A percentile compares a stretch with the other conserved stretches of the same genome.
phyloP scores from a whole-genome alignment of 441 rosid genomes.

The Breynia disticha region DNA sequence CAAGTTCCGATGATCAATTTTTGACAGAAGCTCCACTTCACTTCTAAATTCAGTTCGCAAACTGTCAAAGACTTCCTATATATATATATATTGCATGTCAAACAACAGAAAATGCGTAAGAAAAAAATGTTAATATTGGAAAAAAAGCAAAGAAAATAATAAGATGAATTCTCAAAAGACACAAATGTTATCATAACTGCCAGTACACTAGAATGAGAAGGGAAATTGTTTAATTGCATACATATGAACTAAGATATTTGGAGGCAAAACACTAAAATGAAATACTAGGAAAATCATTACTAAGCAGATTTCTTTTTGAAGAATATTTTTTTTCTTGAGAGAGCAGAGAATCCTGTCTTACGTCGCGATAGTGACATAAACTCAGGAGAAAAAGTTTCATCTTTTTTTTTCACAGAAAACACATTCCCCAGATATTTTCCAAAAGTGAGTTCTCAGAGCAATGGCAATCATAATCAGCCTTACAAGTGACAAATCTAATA shows the following conservation, averaged over 20 bases:
- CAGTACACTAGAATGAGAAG: neutral
- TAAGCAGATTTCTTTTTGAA: too few species aligned
- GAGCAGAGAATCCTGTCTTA: too few species aligned
- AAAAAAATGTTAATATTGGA: constrained; percentile 9
- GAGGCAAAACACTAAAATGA: too few species aligned
- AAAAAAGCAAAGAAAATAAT: constrained; percentile 4
- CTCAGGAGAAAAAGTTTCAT: neutral
- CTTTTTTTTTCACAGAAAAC: neutral
- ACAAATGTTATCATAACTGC: neutral
- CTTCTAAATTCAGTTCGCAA: constrained; percentile 72
- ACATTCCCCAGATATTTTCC: neutral
- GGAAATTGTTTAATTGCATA: neutral
- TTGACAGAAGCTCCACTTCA: constrained; percentile 86
- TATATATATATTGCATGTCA: constrained; percentile 16
- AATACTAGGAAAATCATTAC: too few species aligned
- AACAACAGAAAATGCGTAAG: constrained; percentile 6
- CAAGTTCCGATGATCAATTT: constrained; percentile 80
- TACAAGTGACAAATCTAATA: too few species aligned
- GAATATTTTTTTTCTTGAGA: too few species aligned
- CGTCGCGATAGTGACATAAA: too few species aligned
- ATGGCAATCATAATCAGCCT: neutral
- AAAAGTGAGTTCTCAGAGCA: neutral
- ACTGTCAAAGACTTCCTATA: constrained; percentile 63
- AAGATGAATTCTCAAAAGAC: neutral
- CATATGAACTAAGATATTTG: too few species aligned